Evolutionary conservation across 2,329 filamentous ascomycete species (phyloP).

Genomic region (Diaporthe vexans): DNA sequence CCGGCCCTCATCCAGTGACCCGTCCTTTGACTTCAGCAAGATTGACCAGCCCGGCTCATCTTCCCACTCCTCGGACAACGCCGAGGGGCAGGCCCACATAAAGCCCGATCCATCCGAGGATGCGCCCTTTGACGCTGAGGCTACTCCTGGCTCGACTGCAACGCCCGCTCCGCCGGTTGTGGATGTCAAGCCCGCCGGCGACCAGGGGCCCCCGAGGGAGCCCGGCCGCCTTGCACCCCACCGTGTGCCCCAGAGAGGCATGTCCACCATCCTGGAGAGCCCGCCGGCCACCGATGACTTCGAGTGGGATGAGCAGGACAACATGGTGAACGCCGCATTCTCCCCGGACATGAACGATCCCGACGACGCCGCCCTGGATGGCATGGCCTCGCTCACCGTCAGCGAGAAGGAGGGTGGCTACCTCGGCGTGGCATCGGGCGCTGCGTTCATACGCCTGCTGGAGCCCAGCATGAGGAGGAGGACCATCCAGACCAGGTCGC

Average conservation of each 20-base stretch:
- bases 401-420: conserved; percentile 58
- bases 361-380: conserved; percentile 52
- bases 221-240: conserved; percentile 42
- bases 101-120: conserved; percentile 42
- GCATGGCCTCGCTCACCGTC: conserved; percentile 55
- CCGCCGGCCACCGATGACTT: conserved; percentile 54
- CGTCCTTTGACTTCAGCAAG: conserved; percentile 41
- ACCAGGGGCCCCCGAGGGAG: conserved; percentile 32
- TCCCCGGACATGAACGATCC: conserved; percentile 46
- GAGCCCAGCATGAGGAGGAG: conserved; percentile 49
- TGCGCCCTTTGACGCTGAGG: conserved; percentile 34
- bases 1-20: conserved; percentile 36
- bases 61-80: conserved; percentile 36
- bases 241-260: conserved; percentile 41
- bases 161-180: conserved; percentile 26
- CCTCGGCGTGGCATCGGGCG: conserved; percentile 60
- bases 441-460: conserved; percentile 57
- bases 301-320: conserved; percentile 54
- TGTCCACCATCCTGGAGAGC: conserved; percentile 48
- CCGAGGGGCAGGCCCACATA: conserved; percentile 34
- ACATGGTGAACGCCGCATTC: conserved; percentile 46
- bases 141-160: conserved; percentile 32
- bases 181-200: conserved; percentile 36
- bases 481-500: conserved; percentile 44
- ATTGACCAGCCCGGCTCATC: conserved; percentile 37